A percentile compares a stretch with the other conserved stretches of the same genome.
phyloP scores from a whole-genome alignment of 345 rosid genomes.

The Corymbia maculata region DNA sequence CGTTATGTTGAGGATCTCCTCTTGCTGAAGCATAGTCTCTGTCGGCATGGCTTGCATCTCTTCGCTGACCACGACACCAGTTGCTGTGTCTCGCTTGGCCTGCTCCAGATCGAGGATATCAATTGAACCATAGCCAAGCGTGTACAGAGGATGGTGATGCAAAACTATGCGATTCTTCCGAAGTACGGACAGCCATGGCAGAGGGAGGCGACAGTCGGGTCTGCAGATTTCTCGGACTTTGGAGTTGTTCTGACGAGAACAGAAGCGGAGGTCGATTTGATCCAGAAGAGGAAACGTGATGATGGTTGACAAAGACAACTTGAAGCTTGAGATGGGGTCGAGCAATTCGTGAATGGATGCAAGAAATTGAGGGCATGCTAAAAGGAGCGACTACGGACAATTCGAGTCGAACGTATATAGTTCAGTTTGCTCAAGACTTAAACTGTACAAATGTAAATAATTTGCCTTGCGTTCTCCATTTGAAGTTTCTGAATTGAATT shows the following conservation, averaged over 20 bases:
- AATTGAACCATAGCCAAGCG: background rate
- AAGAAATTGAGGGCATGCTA: background rate
- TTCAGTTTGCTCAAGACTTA: background rate
- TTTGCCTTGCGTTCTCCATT: background rate
- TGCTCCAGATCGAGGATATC: background rate
- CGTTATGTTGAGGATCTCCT: background rate
- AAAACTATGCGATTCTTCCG: background rate
- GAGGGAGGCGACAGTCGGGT: background rate
- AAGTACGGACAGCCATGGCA: background rate
- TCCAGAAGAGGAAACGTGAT: background rate
- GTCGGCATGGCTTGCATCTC: background rate
- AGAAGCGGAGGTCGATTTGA: background rate
- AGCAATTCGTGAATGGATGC: background rate
- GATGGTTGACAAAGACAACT: background rate
- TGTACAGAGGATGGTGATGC: background rate
- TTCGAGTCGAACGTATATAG: background rate
- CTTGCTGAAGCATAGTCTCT: background rate
- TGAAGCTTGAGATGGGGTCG: background rate
- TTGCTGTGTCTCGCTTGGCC: background rate
- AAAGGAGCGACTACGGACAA: background rate
- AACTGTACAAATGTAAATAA: background rate
- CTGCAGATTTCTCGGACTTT: background rate
- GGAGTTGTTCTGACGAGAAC: background rate
- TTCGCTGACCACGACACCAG: fast-evolving
- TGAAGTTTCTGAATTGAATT: background rate